Evolutionary conservation across 768 basidiomycete genomes (phyloP).

Genomic region (Steccherinum ochraceum): DNA sequence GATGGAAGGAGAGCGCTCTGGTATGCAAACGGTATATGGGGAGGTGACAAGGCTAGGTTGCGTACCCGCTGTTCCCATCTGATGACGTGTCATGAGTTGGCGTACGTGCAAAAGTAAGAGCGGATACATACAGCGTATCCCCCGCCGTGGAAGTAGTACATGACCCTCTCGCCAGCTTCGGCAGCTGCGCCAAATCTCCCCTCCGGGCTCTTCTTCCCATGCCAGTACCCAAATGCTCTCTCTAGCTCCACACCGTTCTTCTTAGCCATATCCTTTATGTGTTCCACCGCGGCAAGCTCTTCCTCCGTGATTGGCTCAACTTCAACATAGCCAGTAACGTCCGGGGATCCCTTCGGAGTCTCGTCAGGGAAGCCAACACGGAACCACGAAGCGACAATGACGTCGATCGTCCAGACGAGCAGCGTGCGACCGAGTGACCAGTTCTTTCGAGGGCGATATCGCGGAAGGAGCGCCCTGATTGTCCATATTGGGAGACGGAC

Average conservation of each 20-base stretch:
- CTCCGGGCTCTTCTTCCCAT: slow-evolving; percentile 3
- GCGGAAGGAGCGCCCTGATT: slow-evolving; percentile 1
- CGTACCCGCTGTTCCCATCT: not conserved
- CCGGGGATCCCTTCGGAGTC: not conserved
- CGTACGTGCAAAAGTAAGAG: not conserved
- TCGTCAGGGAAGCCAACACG: not conserved
- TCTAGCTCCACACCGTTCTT: slow-evolving; percentile 16
- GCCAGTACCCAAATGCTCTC: slow-evolving; percentile 20
- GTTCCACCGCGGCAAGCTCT: slow-evolving; percentile 18
- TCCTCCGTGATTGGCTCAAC: slow-evolving; percentile 10
- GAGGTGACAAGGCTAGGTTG: not conserved
- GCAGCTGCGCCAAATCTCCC: slow-evolving; percentile 5
- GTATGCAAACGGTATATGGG: not conserved
- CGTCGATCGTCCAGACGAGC: not conserved
- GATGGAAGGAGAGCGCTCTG: not conserved
- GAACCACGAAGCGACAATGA: slow-evolving; percentile 2
- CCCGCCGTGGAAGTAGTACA: slow-evolving; percentile 19
- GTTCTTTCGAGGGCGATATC: slow-evolving; percentile 4
- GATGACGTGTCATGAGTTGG: not conserved
- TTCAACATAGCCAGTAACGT: slow-evolving; percentile 7
- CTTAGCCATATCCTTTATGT: slow-evolving; percentile 20
- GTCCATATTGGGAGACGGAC: slow-evolving; percentile 6
- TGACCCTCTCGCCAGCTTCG: slow-evolving; percentile 14
- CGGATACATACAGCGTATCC: slow-evolving; percentile 14
- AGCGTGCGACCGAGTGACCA: slow-evolving; percentile 10